These are phyloP conservation scores for Luvunga scandens DNA, from an alignment of 345 rosid species.

Conservation along the genomic window DNA sequence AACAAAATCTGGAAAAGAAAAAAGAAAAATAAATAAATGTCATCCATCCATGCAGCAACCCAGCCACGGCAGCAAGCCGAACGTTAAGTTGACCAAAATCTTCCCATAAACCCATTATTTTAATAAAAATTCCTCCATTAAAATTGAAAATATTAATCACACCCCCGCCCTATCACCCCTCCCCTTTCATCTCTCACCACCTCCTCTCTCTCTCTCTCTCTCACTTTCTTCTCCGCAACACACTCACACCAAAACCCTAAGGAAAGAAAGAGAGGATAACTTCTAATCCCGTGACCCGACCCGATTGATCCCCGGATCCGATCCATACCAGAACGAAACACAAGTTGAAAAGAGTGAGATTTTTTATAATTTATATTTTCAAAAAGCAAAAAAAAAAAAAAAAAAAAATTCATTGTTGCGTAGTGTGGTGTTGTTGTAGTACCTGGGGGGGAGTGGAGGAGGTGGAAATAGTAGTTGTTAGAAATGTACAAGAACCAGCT, in stretches of 20 bases:
- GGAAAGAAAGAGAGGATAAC: neutral
- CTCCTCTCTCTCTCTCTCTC: neutral
- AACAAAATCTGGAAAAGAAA: neutral
- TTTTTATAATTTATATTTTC: too few relatives aligned
- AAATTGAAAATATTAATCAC: constrained; percentile 7
- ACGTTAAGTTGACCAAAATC: constrained; percentile 65
- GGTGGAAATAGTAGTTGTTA: neutral
- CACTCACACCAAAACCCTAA: constrained; percentile 24
- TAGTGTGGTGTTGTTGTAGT: too few relatives aligned
- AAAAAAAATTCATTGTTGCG: too few relatives aligned
- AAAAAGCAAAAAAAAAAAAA: too few relatives aligned
- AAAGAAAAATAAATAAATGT: neutral
- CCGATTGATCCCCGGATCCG: neutral
- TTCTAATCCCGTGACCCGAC: constrained; percentile 22
- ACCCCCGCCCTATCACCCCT: neutral
- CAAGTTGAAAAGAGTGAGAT: neutral
- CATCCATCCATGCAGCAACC: constrained; percentile 60
- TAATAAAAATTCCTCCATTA: constrained; percentile 26
- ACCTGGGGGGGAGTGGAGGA: too few relatives aligned
- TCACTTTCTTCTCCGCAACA: too few relatives aligned
- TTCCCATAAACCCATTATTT: constrained; percentile 27
- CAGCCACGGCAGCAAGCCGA: constrained; percentile 24
- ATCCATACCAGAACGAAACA: neutral
- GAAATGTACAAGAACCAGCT: constrained; percentile 99
- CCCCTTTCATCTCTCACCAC: neutral